phyloP scores from a whole-genome alignment of 208 protist species.

The Trichomonas tenax region DNA sequence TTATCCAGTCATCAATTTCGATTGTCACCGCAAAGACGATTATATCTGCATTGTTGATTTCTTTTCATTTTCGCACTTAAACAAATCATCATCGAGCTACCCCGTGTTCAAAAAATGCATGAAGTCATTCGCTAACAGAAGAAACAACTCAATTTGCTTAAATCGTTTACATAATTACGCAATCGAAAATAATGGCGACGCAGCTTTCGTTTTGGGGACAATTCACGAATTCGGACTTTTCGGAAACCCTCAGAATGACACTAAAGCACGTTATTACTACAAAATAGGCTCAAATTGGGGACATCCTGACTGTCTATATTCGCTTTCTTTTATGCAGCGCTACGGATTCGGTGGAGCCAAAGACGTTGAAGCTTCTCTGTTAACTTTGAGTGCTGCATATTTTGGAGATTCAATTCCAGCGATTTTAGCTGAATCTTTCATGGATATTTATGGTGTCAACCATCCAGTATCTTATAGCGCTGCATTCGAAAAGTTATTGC shows the following conservation, averaged over 20 bases:
- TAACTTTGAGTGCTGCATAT: too few species aligned
- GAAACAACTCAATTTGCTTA: not conserved
- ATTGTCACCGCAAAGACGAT: not conserved
- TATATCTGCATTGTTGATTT: not conserved
- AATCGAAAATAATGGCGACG: not conserved
- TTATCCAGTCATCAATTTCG: not conserved
- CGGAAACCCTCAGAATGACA: not conserved
- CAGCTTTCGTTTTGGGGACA: not conserved
- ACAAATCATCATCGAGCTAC: not conserved
- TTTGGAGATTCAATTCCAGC: too few species aligned
- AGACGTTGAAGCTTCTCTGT: not conserved
- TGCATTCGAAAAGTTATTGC: too few species aligned
- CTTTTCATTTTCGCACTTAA: not conserved
- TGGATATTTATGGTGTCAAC: too few species aligned
- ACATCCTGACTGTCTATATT: not conserved
- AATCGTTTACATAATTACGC: not conserved
- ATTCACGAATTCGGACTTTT: conserved; percentile 6
- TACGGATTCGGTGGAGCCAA: not conserved
- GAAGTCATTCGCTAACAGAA: not conserved
- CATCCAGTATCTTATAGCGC: too few species aligned
- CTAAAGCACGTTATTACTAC: not conserved
- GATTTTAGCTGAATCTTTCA: too few species aligned
- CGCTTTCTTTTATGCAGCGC: not conserved
- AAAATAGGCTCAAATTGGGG: not conserved
- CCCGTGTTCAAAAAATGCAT: not conserved